A percentile compares a stretch with the other conserved stretches of the same genome.
phyloP scores from a whole-genome alignment of 2,329 filamentous ascomycete species.

The Fusarium sororula region DNA sequence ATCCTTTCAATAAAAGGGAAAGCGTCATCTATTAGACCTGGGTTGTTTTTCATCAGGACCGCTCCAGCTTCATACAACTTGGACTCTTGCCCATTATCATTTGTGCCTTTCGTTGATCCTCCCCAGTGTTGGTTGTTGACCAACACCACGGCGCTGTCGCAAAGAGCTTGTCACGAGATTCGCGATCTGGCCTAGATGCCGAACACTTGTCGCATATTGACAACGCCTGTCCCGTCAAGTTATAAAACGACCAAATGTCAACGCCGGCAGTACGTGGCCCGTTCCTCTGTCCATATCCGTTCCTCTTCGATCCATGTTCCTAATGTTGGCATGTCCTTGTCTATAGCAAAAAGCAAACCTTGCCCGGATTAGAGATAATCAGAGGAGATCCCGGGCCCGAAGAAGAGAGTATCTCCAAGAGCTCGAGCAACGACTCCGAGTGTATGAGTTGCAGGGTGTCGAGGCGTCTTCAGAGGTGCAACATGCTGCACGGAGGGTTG shows the following conservation, averaged over 20 bases:
- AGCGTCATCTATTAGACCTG: constrained; percentile 31
- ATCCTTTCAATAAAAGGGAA: constrained; percentile 40
- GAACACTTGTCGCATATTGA: constrained; percentile 14
- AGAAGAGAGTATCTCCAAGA: constrained; percentile 78
- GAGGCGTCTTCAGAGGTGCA: constrained; percentile 78
- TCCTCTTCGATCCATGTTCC: constrained; percentile 18
- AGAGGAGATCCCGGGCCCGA: constrained; percentile 77
- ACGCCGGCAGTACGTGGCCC: constrained; percentile 43
- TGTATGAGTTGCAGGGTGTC: constrained; percentile 71
- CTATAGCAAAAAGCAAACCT: constrained; percentile 52
- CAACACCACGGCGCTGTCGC: constrained; percentile 10
- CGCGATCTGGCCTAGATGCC: constrained; percentile 36
- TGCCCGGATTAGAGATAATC: constrained; percentile 77
- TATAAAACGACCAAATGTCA: constrained; percentile 45
- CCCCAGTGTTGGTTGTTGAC: constrained; percentile 6
- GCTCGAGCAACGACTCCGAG: constrained; percentile 68
- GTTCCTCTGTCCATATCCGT: constrained; percentile 8
- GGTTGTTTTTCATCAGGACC: constrained; percentile 24
- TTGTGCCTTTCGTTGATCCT: constrained; percentile 14
- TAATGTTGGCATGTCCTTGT: constrained; percentile 23
- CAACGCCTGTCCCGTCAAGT: constrained; percentile 25
- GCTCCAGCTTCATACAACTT: constrained; percentile 24
- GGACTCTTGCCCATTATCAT: constrained; percentile 12
- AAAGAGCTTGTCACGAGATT: constrained; percentile 16
- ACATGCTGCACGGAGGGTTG: constrained; percentile 71